These are phyloP conservation scores for Gnomoniopsis smithogilvyi DNA, from an alignment of 2,329 filamentous ascomycete genomes.

Conservation along the genomic window DNA sequence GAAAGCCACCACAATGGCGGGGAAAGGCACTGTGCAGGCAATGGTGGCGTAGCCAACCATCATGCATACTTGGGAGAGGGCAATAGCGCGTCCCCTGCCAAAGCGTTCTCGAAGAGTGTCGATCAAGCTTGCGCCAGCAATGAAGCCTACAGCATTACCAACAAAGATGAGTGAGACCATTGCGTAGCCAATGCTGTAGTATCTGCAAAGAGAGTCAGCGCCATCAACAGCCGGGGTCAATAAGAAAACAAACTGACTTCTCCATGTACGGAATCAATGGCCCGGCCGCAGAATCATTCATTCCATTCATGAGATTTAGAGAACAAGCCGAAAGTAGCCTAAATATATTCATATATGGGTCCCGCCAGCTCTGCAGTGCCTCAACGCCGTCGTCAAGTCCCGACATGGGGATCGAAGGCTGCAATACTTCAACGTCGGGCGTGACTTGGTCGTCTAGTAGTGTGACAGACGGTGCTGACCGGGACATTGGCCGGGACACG, in stretches of 20 bases:
- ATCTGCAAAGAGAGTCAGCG: constrained; percentile 28
- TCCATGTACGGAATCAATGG: constrained; percentile 82
- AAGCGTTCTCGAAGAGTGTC: constrained; percentile 60
- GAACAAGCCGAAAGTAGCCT: constrained; percentile 62
- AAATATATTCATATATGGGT: constrained; percentile 67
- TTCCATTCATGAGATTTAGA: constrained; percentile 64
- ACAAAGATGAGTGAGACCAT: constrained; percentile 81
- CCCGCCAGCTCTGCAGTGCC: constrained; percentile 53
- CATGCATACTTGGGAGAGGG: constrained; percentile 55
- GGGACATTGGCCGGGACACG: constrained; percentile 16
- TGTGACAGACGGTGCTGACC: background rate
- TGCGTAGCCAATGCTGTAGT: constrained; percentile 74
- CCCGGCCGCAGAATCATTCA: constrained; percentile 74
- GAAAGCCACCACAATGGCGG: constrained; percentile 64
- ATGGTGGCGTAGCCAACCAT: constrained; percentile 62
- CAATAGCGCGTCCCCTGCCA: constrained; percentile 63
- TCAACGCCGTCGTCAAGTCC: constrained; percentile 35
- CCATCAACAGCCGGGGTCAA: no score
- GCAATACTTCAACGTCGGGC: constrained; percentile 49
- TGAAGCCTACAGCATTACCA: constrained; percentile 72
- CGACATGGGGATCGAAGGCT: constrained; percentile 42
- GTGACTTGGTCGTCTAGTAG: background rate
- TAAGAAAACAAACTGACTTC: constrained; percentile 32
- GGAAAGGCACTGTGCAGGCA: constrained; percentile 66
- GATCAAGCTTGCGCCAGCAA: constrained; percentile 67